These are phyloP conservation scores for Debaryomycetaceae sp. DNA, from an alignment of 1,139 yeast species.

Conservation along the genomic window DNA sequence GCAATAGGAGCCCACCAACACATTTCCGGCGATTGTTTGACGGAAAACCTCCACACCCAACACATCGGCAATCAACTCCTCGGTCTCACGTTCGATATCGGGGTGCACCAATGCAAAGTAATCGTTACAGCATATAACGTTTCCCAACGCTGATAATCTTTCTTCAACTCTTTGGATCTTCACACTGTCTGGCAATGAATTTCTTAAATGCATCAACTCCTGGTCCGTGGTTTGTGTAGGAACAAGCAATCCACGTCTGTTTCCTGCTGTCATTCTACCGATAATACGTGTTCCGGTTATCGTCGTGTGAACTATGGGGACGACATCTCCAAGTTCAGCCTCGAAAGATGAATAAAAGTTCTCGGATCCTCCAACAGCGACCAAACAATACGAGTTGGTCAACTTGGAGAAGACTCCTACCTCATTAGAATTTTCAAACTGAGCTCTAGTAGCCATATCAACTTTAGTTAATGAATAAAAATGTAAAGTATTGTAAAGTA, in stretches of 20 bases:
- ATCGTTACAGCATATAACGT: conserved; percentile 97
- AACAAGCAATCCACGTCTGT: conserved; percentile 93
- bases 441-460: conserved; percentile 48
- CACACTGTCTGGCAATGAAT: conserved; percentile 93
- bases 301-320: conserved; percentile 95
- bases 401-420: conserved; percentile 96
- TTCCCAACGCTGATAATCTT: conserved; percentile 93
- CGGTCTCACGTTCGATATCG: conserved; percentile 98
- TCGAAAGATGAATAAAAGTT: conserved; percentile 97
- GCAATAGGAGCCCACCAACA: conserved; percentile 95
- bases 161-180: conserved; percentile 98
- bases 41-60: conserved; percentile 98
- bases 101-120: conserved; percentile 99
- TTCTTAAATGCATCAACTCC: conserved; percentile 95
- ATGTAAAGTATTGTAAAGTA: neutral
- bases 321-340: conserved; percentile 93
- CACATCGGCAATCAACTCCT: conserved; percentile 97
- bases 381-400: conserved; percentile 94
- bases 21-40: conserved; percentile 98
- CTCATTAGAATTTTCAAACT: conserved; percentile 96
- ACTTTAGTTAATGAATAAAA: neutral
- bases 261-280: conserved; percentile 98
- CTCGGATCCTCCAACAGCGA: conserved; percentile 97
- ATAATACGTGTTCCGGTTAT: conserved; percentile 97
- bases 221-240: conserved; percentile 99